Base-by-base conservation (phyloP, 2,329 filamentous ascomycete genomes). In the Lasiodiplodia citricola region DNA sequence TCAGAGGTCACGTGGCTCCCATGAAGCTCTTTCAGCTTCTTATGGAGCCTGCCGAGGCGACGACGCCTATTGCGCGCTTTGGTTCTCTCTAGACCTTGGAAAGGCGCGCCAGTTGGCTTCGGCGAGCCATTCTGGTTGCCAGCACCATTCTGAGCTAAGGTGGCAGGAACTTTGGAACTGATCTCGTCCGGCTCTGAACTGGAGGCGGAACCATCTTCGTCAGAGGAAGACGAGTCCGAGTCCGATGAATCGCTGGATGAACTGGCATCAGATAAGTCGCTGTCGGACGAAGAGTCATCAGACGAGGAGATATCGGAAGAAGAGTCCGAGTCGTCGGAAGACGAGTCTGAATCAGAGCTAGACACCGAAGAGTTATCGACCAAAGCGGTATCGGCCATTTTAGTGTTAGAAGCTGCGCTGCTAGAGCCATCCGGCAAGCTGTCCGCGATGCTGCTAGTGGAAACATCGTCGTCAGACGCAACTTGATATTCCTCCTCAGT, bases 41-140 rank as follows among this genome's bases (percentile, higher is more conserved):
- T 62, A 14, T 23, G 54, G 13, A 21, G 1, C 13, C 18, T 67
- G 1, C n/a, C 28, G 4, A 58, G 16, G 11, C 47, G 55, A n/a
- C 66, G 66, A 13, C 66, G 66, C 23, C 35, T 44, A n/a, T 67
- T 67, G 14, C 88, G 85, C 28, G 79, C 79, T 63, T 84, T 83
- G 0, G 89, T 91, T 21, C 75, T 73, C 25, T 74, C 71, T 38
- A 81, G 82, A 18, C 89, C 89, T 69, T 82, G 66, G 4, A 83
- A 83, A 54, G 87, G 85, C 13, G n/a, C 35, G 10, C 18, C 7
- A 10, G 8, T 11, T 23, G 18, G 35, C 10, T 21, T 41, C 31
- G 35, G 55, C 10, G 55, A 37, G 14, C 11, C n/a, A 23, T 44
- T 28, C 21, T 44, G n/a, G 2, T 10, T 44, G 5, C 35, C 21